Evolutionary conservation across 345 rosid genomes (phyloP).

Genomic region (sweet orange (Citrus sinensis)): DVS_A1.0 CM039163.1:42229001-42229500

Average conservation of each 20-base stretch:
- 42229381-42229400: conserved; percentile 97
- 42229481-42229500: conserved; percentile 90
- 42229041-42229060: background rate
- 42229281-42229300: background rate
- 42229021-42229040: background rate
- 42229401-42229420: conserved; percentile 88
- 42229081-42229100: conserved; percentile 81
- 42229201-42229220: conserved; percentile 99
- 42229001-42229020: background rate
- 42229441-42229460: conserved; percentile 89
- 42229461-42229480: conserved; percentile 96
- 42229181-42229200: conserved; percentile 99
- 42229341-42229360: conserved; percentile 91
- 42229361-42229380: conserved; percentile 82
- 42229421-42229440: conserved; percentile 87
- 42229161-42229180: conserved; percentile 88
- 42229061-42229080: conserved; percentile 64
- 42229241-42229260: conserved; percentile 7
- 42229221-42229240: conserved; percentile 94
- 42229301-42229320: background rate
- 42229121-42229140: conserved; percentile 95
- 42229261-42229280: background rate
- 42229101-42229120: conserved; percentile 85
- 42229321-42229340: conserved; percentile 44
- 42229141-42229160: conserved; percentile 89